phyloP scores from a whole-genome alignment of 768 basidiomycete species.

The Termitomyces sp. region DNA sequence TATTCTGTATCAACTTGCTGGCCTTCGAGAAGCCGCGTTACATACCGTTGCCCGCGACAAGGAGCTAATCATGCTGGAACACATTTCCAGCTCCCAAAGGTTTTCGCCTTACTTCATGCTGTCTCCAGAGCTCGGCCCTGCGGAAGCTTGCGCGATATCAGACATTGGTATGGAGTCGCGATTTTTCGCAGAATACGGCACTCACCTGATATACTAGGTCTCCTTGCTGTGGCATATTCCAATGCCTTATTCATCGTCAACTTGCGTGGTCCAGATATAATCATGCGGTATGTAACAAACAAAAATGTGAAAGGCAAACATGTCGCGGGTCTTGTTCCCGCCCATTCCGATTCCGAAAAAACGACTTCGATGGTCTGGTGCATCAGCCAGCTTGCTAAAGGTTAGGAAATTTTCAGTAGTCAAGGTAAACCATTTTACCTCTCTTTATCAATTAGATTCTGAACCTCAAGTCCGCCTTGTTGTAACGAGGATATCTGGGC shows the following conservation, averaged over 20 bases:
- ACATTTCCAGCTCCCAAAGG: conserved; percentile 33
- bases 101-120: conserved; percentile 63
- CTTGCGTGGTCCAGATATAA: conserved; percentile 66
- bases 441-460: conserved; percentile 27
- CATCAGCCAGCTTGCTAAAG: conserved; percentile 49
- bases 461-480: conserved; percentile 54
- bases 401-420: conserved; percentile 20
- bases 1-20: conserved; percentile 39
- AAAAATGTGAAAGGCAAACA: conserved; percentile 35
- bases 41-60: conserved; percentile 28
- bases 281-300: conserved; percentile 41
- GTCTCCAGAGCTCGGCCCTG: conserved; percentile 36
- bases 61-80: conserved; percentile 49
- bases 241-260: conserved; percentile 63
- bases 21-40: conserved; percentile 11
- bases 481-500: conserved; percentile 51
- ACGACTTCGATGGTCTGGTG: conserved; percentile 63
- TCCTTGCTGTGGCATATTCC: conserved; percentile 66
- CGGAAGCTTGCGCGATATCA: conserved; percentile 55
- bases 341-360: conserved; percentile 34
- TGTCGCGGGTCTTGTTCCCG: conserved; percentile 24
- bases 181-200: neutral
- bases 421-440: neutral
- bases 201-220: conserved; percentile 39
- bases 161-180: conserved; percentile 55